Conservation (phyloP, 2,329 filamentous ascomycete genomes). For the Penicillium hesseltinei region DNA sequence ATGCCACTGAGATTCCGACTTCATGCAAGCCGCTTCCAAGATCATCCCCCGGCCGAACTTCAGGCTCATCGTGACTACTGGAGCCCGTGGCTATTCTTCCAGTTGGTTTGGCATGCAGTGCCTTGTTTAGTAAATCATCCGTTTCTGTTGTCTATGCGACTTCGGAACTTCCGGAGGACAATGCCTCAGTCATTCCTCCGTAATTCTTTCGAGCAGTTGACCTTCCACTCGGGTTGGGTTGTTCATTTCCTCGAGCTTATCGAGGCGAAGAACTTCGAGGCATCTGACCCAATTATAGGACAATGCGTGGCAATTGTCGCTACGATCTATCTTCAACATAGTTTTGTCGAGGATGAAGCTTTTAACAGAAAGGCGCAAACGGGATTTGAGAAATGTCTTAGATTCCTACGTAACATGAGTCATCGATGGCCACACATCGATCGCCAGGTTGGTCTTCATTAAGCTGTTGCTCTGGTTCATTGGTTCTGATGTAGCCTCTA, state of each 20-base stretch:
- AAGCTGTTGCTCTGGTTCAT: background rate
- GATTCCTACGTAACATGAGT: constrained; percentile 35
- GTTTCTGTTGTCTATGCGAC: constrained; percentile 47
- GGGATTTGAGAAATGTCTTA: constrained; percentile 42
- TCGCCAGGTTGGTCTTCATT: constrained; percentile 14
- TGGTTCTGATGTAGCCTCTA: constrained; percentile 3
- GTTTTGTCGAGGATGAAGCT: constrained; percentile 41
- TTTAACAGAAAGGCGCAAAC: constrained; percentile 37
- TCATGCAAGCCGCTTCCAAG: constrained; percentile 45
- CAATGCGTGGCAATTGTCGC: constrained; percentile 50
- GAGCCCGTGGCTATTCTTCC: constrained; percentile 50
- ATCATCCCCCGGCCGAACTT: constrained; percentile 38
- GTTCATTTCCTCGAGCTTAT: constrained; percentile 48
- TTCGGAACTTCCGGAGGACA: constrained; percentile 48
- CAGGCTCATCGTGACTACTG: constrained; percentile 47
- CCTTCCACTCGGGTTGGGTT: constrained; percentile 49
- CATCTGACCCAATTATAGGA: constrained; percentile 44
- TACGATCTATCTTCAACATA: constrained; percentile 52
- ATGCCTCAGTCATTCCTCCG: constrained; percentile 53
- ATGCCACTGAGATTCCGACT: constrained; percentile 50
- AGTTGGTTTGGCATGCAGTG: constrained; percentile 50
- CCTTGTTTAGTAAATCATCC: constrained; percentile 52
- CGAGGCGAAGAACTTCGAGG: constrained; percentile 41
- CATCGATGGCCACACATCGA: constrained; percentile 38
- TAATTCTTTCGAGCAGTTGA: constrained; percentile 49